Evolutionary conservation across 495 filamentous ascomycete species (phyloP), one percentile per base, ranked within the genome.

Genomic region (Penicillium daleae): DNA sequence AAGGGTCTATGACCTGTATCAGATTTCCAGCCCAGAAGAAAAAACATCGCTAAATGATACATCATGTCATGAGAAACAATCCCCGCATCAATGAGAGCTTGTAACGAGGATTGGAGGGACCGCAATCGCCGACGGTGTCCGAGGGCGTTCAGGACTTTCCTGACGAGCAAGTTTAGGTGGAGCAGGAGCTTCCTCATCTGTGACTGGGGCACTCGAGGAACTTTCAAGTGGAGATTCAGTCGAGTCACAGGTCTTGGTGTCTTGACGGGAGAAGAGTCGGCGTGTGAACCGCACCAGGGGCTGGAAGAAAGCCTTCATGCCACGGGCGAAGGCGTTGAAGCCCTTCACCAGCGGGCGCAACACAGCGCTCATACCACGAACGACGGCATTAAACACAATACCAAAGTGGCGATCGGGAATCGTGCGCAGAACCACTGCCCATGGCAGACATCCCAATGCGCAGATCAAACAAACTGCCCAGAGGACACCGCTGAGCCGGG

Each of bases 391-490:
- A 56, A 84, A 82, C 7, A 80, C 71, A 32, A 71, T 37, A 1
- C 74, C 80, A 21, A 86, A 80, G 33, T 83, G 81, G 55, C 76
- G 72, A 58, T 90, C 88, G 0, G 88, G 88, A 32, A 89, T 83
- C 12, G 86, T 80, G 55, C 92, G 88, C 55, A 95, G 85, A 27
- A 86, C 72, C 37, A 91, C 81, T 6, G 90, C 92, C 66, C 91
- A 85, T 4, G 90, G 88, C 15, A 95, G 85, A 67, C 91, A 92
- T 40, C 90, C 76, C 27, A 88, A 62, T 22, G 90, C 88, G 52
- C 92, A 83, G 26, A 90, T 76, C 44, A 96, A 77, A 64, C 89
- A 92, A 37, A 91, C 84, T 10, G 77, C 90, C 92, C 92, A 96
- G 72, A 93, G 89, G 12, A 79, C 74, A 17, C 84, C 82, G 26